Evolutionary conservation across 1,139 yeast genomes (phyloP).

Genomic region (Candida tropicalis): DNA sequence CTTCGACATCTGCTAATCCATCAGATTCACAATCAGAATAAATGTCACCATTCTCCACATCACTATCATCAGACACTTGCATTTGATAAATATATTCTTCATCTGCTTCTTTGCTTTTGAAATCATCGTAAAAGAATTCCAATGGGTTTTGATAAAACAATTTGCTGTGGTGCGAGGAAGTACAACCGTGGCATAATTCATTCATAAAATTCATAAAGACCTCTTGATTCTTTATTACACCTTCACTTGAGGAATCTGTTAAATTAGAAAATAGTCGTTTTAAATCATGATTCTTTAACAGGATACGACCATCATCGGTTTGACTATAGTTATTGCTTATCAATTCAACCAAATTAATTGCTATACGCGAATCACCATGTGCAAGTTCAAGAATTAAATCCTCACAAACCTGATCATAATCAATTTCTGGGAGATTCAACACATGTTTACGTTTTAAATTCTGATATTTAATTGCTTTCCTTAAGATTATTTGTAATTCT

Average conservation of each 20-base stretch:
- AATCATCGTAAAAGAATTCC: slow-evolving; percentile 14
- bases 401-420: slow-evolving; percentile 14
- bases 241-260: not conserved
- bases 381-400: slow-evolving; percentile 21
- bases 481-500: slow-evolving; percentile 27
- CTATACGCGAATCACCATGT: slow-evolving; percentile 39
- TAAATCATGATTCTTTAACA: not conserved
- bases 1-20: not conserved
- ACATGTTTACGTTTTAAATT: slow-evolving; percentile 27
- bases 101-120: slow-evolving; percentile 14
- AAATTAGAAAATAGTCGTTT: slow-evolving; percentile 3
- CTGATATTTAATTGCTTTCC: slow-evolving; percentile 30
- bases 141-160: slow-evolving; percentile 6
- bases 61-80: slow-evolving; percentile 41
- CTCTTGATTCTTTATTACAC: not conserved
- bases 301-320: not conserved
- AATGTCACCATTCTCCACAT: slow-evolving; percentile 20
- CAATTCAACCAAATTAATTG: slow-evolving; percentile 34
- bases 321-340: slow-evolving; percentile 21
- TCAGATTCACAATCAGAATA: slow-evolving; percentile 24
- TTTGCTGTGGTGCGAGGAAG: not conserved
- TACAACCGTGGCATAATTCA: slow-evolving; percentile 2
- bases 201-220: slow-evolving; percentile 4
- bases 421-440: slow-evolving; percentile 14
- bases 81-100: slow-evolving; percentile 23